Percentiles rank a stretch among this genome's conserved stretches.
phyloP scores from a whole-genome alignment of 1,139 yeast genomes.

The Taiozyma onychis region DNA sequence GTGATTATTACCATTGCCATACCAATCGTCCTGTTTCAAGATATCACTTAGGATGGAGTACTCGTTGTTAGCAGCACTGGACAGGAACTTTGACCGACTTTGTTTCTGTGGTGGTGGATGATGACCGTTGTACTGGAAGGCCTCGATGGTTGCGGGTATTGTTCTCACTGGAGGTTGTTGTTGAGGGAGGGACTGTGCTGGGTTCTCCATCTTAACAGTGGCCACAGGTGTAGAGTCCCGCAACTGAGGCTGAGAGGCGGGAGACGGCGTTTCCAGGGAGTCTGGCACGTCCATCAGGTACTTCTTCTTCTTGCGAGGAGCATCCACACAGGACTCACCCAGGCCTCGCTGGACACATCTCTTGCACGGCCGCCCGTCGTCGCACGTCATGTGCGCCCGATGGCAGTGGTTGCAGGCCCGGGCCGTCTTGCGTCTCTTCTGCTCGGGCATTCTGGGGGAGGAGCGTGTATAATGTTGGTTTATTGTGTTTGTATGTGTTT shows the following conservation, averaged over 20 bases:
- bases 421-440: constrained; percentile 52
- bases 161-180: constrained; percentile 4
- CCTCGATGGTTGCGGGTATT: background rate
- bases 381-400: constrained; percentile 84
- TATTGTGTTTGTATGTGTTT: too few species aligned
- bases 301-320: constrained; percentile 82
- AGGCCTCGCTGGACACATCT: constrained; percentile 72
- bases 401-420: constrained; percentile 88
- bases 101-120: constrained; percentile 1
- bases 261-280: constrained; percentile 5
- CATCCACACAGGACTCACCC: constrained; percentile 75
- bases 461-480: too few species aligned
- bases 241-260: too few species aligned
- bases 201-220: too few species aligned
- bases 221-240: too few species aligned
- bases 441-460: constrained; percentile 4
- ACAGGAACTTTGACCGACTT: constrained; percentile 38
- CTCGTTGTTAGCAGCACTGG: constrained; percentile 76
- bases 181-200: too few species aligned
- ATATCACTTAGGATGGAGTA: constrained; percentile 74
- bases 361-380: constrained; percentile 72
- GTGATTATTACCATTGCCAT: background rate
- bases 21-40: constrained; percentile 45
- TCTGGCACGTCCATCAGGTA: constrained; percentile 59
- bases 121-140: background rate